Evolutionary conservation across 495 filamentous ascomycete genomes (phyloP).

Genomic region (Penicillium tannophilum): DNA sequence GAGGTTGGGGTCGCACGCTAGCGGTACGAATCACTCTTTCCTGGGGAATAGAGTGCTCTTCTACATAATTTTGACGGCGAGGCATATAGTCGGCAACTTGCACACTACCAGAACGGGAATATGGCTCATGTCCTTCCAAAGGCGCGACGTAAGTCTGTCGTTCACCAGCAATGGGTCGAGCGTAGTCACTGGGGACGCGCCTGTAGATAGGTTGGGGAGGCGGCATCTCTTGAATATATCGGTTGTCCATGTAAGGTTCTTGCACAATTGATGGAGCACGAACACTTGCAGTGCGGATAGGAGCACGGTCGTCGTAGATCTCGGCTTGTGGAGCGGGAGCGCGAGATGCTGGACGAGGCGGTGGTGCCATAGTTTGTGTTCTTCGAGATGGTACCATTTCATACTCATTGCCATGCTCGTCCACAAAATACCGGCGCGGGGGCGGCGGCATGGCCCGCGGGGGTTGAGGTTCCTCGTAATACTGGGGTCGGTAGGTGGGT

Average conservation of each 20-base stretch:
- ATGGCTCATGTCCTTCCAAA: conserved; percentile 39
- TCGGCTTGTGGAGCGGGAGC: conserved; percentile 35
- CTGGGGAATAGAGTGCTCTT: conserved; percentile 48
- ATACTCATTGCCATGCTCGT: conserved; percentile 71
- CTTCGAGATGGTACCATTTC: conserved; percentile 54
- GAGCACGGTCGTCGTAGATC: conserved; percentile 40
- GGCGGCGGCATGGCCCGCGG: conserved; percentile 59
- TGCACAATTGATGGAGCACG: conserved; percentile 46
- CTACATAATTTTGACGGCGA: conserved; percentile 40
- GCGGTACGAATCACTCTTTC: conserved; percentile 58
- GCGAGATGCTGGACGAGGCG: conserved; percentile 38
- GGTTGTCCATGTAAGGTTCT: conserved; percentile 44
- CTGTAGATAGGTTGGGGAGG: conserved; percentile 43
- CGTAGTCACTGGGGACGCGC: conserved; percentile 44
- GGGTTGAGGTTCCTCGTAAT: conserved; percentile 42
- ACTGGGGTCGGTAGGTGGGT: conserved; percentile 51
- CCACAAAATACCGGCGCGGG: conserved; percentile 65
- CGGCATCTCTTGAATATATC: conserved; percentile 51
- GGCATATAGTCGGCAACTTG: conserved; percentile 47
- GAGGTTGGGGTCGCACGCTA: conserved; percentile 58
- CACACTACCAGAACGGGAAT: conserved; percentile 41
- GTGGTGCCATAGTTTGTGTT: conserved; percentile 53
- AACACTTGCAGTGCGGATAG: conserved; percentile 38
- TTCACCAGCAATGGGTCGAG: conserved; percentile 35
- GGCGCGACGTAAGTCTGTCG: conserved; percentile 36